Conservation (phyloP, 768 basidiomycete species). For the Tricholoma sp. region DNA sequence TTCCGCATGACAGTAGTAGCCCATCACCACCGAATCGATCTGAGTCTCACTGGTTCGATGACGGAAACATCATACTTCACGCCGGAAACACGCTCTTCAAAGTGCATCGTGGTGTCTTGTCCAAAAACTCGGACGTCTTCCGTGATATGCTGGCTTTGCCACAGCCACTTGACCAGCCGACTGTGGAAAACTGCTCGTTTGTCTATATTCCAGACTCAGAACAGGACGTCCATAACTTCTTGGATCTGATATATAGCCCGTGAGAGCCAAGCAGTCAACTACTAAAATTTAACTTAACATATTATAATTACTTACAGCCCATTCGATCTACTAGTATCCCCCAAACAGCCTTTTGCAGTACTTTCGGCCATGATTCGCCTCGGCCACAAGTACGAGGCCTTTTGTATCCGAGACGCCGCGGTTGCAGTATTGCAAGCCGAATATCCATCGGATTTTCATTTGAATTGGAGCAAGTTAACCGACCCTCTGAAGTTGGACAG, state of each 20-base stretch:
- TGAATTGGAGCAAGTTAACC: neutral
- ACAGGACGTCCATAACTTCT: neutral
- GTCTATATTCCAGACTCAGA: neutral
- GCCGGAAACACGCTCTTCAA: neutral
- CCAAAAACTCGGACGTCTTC: neutral
- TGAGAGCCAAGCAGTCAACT: neutral
- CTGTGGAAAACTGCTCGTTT: neutral
- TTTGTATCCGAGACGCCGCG: constrained; percentile 8
- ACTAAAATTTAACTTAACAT: no score
- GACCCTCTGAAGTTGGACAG: no score
- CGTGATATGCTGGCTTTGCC: neutral
- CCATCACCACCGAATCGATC: neutral
- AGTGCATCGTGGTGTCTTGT: neutral
- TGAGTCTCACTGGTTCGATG: neutral
- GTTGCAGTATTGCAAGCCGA: constrained; percentile 4
- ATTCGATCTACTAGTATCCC: neutral
- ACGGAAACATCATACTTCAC: neutral
- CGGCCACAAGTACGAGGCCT: constrained; percentile 14
- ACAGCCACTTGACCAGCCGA: neutral
- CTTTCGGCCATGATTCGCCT: constrained; percentile 13
- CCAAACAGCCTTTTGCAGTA: neutral
- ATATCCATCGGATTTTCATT: constrained; percentile 7
- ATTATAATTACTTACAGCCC: neutral
- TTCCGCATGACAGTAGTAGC: no score
- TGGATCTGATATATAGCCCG: neutral